Base-by-base conservation (phyloP, 805 yeast species). In the Lipomyces orientalis region DNA sequence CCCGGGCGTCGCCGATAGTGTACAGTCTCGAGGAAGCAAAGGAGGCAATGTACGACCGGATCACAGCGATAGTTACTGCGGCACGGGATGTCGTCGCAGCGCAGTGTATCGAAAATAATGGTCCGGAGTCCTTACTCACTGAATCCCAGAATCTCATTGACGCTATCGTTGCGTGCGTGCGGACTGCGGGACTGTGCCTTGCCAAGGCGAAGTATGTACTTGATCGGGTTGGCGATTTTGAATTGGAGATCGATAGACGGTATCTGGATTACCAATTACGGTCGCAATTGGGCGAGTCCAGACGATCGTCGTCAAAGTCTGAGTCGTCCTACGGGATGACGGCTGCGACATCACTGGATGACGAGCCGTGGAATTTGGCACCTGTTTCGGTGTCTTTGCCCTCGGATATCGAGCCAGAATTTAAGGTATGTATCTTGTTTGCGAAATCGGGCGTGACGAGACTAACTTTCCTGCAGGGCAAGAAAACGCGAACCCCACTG, bases 41-140 rank as follows among this genome's bases (percentile, higher is more conserved):
- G 62, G 81, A 79, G 63, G 72, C 69, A 49, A 66, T 80, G 63
- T 77, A 76, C 51, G 74, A 71, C n/a, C 76, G 75, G 49, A 76
- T 79, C 52, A 69, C 79, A 25, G 65, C 70, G 33, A 74, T 80
- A 51, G 81, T 79, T 1, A 70, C 77, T 10, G 74, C 78, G 5
- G 81, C 82, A 6, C 74, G 82, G 34, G 76, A 78, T 12, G 75
- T 77, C 5, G 82, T 79, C 16, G 75, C 77, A 14, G 69, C 61
- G 4, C 46, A 65, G 22, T 19, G 59, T 22, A 34, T n/a, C 29
- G 65, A 54, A n/a, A 31, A 33, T 9, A 56, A 31, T 5, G 39
- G 19, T 16, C 59, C 39, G 54, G 52, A 59, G 4, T 56, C 52
- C 31, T 59, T 61, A 14, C 29, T 62, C 34, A 37, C 51, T 8